Conservation (phyloP, 163 green algal species). For the Scenedesmus sp. region DNA sequence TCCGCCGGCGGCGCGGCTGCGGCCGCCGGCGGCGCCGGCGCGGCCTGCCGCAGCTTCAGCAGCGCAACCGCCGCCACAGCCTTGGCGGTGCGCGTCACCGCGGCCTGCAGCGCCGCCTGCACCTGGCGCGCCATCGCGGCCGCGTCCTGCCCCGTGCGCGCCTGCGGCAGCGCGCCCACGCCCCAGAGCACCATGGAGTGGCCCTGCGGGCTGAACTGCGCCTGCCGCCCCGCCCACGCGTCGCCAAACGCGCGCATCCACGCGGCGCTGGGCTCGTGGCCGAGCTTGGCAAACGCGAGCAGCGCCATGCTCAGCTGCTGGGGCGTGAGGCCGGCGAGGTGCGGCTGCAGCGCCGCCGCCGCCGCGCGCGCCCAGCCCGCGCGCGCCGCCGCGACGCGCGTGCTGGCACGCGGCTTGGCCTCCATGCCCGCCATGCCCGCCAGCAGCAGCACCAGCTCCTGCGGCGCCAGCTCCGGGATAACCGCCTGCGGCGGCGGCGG, state of each 20-base stretch:
- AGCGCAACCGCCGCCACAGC: constrained; percentile 35
- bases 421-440: constrained; percentile 5
- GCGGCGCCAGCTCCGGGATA: not conserved
- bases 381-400: not conserved
- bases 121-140: constrained; percentile 10
- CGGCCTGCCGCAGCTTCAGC: constrained; percentile 22
- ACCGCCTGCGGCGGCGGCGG: constrained; percentile 1
- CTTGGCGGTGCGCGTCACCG: not conserved
- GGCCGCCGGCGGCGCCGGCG: not conserved
- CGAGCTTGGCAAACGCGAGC: constrained; percentile 29
- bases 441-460: constrained; percentile 40
- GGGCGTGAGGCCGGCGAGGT: not conserved
- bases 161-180: not conserved
- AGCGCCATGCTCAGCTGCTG: constrained; percentile 14
- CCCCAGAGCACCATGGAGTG: constrained; percentile 26
- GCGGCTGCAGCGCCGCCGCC: not conserved
- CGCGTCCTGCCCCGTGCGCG: not conserved
- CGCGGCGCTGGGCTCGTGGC: not conserved
- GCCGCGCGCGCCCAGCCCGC: constrained; percentile 11
- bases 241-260: not conserved
- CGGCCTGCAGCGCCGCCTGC: constrained; percentile 24
- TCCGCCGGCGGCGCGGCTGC: not conserved
- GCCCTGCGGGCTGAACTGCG: constrained; percentile 1
- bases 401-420: not conserved
- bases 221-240: constrained; percentile 1